Conservation (phyloP, 345 rosid species). For the Hypericum androsaemum region DNA sequence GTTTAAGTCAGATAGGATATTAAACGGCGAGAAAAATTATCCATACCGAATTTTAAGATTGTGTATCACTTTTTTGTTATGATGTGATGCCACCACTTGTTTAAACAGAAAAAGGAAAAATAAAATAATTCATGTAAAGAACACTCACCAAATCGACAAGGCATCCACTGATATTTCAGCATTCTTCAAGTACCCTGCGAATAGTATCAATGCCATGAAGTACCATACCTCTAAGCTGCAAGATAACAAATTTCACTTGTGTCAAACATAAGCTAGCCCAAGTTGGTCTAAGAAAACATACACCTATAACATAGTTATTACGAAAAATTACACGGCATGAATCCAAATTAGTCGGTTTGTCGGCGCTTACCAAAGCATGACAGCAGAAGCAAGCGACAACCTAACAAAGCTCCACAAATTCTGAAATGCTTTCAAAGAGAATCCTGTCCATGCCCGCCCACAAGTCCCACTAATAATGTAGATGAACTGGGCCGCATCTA, state of each 20-base stretch:
- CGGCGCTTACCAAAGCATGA: slow-evolving; percentile 13
- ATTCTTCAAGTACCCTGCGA: slow-evolving; percentile 18
- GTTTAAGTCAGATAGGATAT: not conserved
- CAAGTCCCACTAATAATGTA: slow-evolving; percentile 13
- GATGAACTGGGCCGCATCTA: slow-evolving; percentile 5
- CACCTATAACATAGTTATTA: too few species aligned
- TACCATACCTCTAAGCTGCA: slow-evolving; percentile 21
- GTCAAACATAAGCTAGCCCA: too few species aligned
- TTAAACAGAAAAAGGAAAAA: too few species aligned
- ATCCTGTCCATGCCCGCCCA: slow-evolving; percentile 8
- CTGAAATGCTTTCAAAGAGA: slow-evolving; percentile 15
- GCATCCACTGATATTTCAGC: slow-evolving; percentile 16
- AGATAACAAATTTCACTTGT: not conserved
- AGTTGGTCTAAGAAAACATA: too few species aligned
- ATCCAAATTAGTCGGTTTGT: too few species aligned
- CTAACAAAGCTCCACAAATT: slow-evolving; percentile 11
- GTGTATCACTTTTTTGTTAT: too few species aligned
- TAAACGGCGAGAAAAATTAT: too few species aligned
- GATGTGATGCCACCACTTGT: too few species aligned
- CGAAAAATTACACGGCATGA: not conserved
- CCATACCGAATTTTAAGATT: too few species aligned
- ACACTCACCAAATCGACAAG: slow-evolving; percentile 11
- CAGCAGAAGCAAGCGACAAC: slow-evolving; percentile 15
- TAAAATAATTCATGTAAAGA: not conserved
- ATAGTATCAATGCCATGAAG: slow-evolving; percentile 14